Conservation (phyloP, 2,329 filamentous ascomycete species). For the Lachnellula subtilissima region DNA sequence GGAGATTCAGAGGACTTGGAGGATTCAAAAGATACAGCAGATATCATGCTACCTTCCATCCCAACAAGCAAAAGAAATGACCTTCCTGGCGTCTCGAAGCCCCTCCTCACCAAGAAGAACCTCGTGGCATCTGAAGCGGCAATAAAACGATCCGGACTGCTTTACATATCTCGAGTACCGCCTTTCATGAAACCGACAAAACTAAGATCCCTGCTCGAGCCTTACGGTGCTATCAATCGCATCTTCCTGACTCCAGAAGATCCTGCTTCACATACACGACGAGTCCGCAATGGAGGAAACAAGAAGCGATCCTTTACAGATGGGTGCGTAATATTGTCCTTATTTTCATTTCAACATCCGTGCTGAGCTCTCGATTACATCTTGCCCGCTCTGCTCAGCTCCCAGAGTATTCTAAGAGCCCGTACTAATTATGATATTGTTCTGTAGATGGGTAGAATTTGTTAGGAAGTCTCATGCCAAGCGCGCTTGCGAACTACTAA, state of each 20-base stretch:
- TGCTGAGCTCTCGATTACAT: too few species aligned
- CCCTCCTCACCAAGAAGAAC: constrained; percentile 62
- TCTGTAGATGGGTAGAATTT: constrained; percentile 68
- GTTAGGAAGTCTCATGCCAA: constrained; percentile 71
- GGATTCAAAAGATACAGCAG: constrained; percentile 18
- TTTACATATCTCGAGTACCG: constrained; percentile 79
- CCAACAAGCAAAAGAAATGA: constrained; percentile 29
- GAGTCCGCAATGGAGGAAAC: constrained; percentile 71
- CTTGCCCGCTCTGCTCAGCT: too few species aligned
- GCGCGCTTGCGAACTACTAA: constrained; percentile 68
- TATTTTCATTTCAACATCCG: too few species aligned
- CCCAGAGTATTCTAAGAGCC: too few species aligned
- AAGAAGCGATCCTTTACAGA: constrained; percentile 79
- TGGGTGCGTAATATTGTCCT: constrained; percentile 37
- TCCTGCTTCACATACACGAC: constrained; percentile 57
- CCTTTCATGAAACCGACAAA: constrained; percentile 86
- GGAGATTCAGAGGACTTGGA: constrained; percentile 12
- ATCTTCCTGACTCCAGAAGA: constrained; percentile 78
- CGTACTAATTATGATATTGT: too few species aligned
- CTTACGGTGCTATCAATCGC: constrained; percentile 70
- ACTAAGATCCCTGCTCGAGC: constrained; percentile 67
- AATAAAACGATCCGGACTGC: constrained; percentile 69
- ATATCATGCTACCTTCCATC: constrained; percentile 11
- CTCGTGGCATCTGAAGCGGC: constrained; percentile 60
- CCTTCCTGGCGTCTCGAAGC: constrained; percentile 47